Conservation (phyloP, 2,329 filamentous ascomycete species). For the Scedosporium aurantiacum region DNA sequence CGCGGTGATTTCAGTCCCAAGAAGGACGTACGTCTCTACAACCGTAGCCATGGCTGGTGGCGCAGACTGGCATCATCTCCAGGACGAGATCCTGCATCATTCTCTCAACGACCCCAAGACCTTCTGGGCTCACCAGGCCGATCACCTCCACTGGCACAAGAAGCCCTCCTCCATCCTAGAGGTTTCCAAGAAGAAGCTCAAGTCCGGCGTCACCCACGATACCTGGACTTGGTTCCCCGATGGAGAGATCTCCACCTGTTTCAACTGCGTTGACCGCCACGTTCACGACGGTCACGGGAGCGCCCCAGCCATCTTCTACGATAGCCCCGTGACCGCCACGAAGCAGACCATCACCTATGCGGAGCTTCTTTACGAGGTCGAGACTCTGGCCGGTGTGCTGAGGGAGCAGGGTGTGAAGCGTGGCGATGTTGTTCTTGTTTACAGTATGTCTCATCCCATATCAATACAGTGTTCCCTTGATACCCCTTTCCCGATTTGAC, state of each 20-base stretch:
- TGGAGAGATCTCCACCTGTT: slow-evolving; percentile 81
- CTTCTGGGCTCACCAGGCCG: slow-evolving; percentile 69
- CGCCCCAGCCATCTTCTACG: slow-evolving; percentile 69
- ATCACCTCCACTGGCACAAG: slow-evolving; percentile 71
- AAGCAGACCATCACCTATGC: slow-evolving; percentile 67
- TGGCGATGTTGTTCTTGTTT: slow-evolving; percentile 82
- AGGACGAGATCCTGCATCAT: slow-evolving; percentile 38
- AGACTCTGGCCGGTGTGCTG: slow-evolving; percentile 70
- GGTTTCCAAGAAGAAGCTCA: slow-evolving; percentile 50
- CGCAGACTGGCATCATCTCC: slow-evolving; percentile 27
- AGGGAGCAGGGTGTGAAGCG: slow-evolving; percentile 70
- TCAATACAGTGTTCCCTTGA: no score
- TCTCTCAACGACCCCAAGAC: slow-evolving; percentile 58
- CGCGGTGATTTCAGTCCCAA: background rate
- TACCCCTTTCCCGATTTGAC: background rate
- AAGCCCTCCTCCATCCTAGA: slow-evolving; percentile 53
- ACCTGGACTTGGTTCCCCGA: slow-evolving; percentile 87
- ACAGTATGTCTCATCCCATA: slow-evolving; percentile 47
- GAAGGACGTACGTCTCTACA: background rate
- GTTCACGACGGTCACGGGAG: slow-evolving; percentile 69
- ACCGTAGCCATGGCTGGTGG: background rate
- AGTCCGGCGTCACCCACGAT: slow-evolving; percentile 51
- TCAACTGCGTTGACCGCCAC: slow-evolving; percentile 85
- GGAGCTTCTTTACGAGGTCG: slow-evolving; percentile 67
- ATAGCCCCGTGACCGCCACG: slow-evolving; percentile 68